Base-by-base conservation (phyloP, 2,329 filamentous ascomycete genomes). In the Purpureocillium takamizusanense region DNA sequence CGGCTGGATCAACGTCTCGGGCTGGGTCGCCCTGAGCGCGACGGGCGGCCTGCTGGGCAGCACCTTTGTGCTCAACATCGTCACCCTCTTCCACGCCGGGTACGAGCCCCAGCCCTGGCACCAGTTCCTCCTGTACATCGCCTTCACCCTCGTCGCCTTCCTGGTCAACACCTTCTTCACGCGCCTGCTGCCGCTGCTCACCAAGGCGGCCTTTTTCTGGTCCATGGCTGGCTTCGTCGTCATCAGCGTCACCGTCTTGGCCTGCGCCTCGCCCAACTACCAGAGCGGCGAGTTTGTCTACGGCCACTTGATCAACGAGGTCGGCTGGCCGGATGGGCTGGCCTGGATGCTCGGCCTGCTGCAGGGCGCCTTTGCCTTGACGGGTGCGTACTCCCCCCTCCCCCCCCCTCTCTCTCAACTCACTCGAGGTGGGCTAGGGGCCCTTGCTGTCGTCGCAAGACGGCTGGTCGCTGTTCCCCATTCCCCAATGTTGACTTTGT, bases 1-100 rank as follows among this genome's bases (percentile, higher is more conserved):
- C 0, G 82, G 82, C 21, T 86, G 81, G 81, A 83, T 80, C 55
- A 82, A 80, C 49, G 73, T 78, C 29, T 77, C 77, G n/a, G 81
- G 80, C 13, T 86, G 81, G 78, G 78, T 84, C 25, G 75, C 76
- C 9, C 59, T 86, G 38, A 78, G 76, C 4, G 81, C 82, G 7
- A 83, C 80, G 0, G 81, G 76, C 13, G 79, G 80, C 2, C 65
- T 85, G 16, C 67, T 86, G 5, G 80, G 77, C 11, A 81, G 76
- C 47, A 72, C 80, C 44, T 72, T 86, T 44, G 72, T 86, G 36
- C 54, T 83, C 18, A 77, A 80, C 39, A 69, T 83, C 32, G 78
- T 85, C 37, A 66, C 72, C 2, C 61, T 86, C 28, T 72, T 78
- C 56, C 62, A 80, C 46, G 64, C 74, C 0, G 62, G 55, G 36